Evolutionary conservation across 2,329 filamentous ascomycete species (phyloP), one percentile per base, ranked within the genome.

Genomic region (Metarhizium rileyi): DNA sequence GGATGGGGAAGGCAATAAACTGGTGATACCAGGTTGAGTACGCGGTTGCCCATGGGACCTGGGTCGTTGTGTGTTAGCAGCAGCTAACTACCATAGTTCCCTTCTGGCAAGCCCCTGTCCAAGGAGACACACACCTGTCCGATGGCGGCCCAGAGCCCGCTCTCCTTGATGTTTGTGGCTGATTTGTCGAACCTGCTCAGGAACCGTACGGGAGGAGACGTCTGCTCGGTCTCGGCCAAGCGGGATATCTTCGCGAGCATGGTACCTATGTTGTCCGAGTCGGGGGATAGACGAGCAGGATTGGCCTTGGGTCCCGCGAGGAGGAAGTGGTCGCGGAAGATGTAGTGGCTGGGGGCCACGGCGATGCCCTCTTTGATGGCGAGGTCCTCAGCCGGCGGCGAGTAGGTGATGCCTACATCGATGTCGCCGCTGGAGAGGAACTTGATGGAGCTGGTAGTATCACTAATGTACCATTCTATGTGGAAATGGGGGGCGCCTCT

Each of bases 161-260:
- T 68, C 47, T 75, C 73, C 51, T 73, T 73, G 46, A 75, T 72
- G 51, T 73, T 75, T 3, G 70, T 73, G 0, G 72, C 72, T 2
- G 70, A 73, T 55, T 74, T 75, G 52, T 75, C 72, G 46, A 65
- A 75, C 1, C 72, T 65, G 27, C 61, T 68, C 10, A 74, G 57
- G 47, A 74, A 75, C 14, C 69, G 64, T 2, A 71, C 65, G 0
- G 65, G 63, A 0, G 62, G 57, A 2, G 61, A 54, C 0, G 64
- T 66, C 0, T 52, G 53, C 3, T 57, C 60, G 2, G 57, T 63
- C 33, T 69, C 62, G 1, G 66, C 66, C 3, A 65, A 63, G 38
- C 16, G 9, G 22, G 25, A 25, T 12, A 42, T 42, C 12, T 42
- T 25, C 3, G 38, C 23, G 3, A 69, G 70, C 20, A 61, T 69